phyloP scores from a whole-genome alignment of 2,329 filamentous ascomycete genomes.

The Apiospora rasikravindrae region DNA sequence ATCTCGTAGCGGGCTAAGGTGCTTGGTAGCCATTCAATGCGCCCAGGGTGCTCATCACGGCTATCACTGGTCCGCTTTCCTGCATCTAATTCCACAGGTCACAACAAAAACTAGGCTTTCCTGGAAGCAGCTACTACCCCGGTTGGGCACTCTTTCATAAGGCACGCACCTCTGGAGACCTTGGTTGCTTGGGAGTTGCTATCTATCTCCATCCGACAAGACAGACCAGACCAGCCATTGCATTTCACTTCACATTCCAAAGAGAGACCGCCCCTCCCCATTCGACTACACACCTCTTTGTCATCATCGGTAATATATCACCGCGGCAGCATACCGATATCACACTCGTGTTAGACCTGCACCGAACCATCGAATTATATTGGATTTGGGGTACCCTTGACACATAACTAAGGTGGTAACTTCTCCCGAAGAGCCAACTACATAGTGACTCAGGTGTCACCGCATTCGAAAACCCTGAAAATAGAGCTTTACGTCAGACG shows the following conservation, averaged over 20 bases:
- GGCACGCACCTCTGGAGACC: slow-evolving; percentile 25
- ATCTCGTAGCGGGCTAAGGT: slow-evolving; percentile 39
- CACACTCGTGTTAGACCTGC: slow-evolving; percentile 15
- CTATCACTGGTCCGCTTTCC: slow-evolving; percentile 46
- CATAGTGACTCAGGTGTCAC: slow-evolving; percentile 13
- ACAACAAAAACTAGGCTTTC: slow-evolving; percentile 32
- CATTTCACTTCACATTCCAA: slow-evolving; percentile 26
- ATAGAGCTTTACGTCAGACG: slow-evolving; percentile 15
- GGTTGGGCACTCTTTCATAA: slow-evolving; percentile 36
- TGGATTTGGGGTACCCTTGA: not conserved
- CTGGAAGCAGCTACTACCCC: slow-evolving; percentile 30
- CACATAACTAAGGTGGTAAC: slow-evolving; percentile 9
- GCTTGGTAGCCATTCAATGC: slow-evolving; percentile 44
- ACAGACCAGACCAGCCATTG: slow-evolving; percentile 33
- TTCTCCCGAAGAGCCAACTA: not conserved
- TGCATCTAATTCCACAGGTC: slow-evolving; percentile 43
- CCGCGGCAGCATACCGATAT: slow-evolving; percentile 16
- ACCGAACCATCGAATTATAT: slow-evolving; percentile 16
- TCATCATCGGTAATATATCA: slow-evolving; percentile 15
- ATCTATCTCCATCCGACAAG: not conserved
- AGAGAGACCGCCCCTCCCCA: slow-evolving; percentile 32
- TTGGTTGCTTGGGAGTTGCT: slow-evolving; percentile 33
- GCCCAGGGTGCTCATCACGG: slow-evolving; percentile 39
- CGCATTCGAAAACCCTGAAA: not conserved
- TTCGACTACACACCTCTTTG: slow-evolving; percentile 10